A percentile compares a stretch with the other conserved stretches of the same genome.
phyloP scores from a whole-genome alignment of 345 rosid species.

The Eucalyptus tenuipes region DNA sequence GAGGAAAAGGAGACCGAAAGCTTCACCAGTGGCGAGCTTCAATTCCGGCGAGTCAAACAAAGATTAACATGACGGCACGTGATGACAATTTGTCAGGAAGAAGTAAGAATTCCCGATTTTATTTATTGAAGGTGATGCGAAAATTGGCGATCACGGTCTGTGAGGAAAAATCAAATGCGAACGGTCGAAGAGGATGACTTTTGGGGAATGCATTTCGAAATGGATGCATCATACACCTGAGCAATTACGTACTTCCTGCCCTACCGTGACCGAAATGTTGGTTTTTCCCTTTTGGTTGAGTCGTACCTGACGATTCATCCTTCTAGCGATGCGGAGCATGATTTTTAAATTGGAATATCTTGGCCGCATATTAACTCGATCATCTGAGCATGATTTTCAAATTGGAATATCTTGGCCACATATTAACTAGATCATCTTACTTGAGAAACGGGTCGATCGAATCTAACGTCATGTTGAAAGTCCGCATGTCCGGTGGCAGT shows the following conservation, averaged over 20 bases:
- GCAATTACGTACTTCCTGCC: neutral
- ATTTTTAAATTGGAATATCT: neutral
- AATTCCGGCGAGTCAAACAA: neutral
- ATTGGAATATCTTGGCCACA: neutral
- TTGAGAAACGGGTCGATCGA: rapidly evolving
- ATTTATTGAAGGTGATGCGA: neutral
- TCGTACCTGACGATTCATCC: neutral
- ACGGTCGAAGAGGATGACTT: neutral
- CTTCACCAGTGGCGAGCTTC: neutral
- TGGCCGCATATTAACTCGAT: neutral
- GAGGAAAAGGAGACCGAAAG: neutral
- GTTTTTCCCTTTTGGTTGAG: neutral
- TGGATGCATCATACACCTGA: neutral
- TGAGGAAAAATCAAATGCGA: neutral
- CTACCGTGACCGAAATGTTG: neutral
- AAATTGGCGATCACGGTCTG: neutral
- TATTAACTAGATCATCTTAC: neutral
- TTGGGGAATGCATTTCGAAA: neutral
- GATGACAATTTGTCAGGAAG: neutral
- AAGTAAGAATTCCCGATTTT: neutral
- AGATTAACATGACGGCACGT: neutral
- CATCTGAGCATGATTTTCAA: neutral
- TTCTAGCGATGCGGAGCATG: neutral
- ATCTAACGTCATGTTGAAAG: neutral
- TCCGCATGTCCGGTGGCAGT: rapidly evolving